phyloP scores from a whole-genome alignment of 2,329 filamentous ascomycete genomes.

The Byssochlamys sp. region DNA sequence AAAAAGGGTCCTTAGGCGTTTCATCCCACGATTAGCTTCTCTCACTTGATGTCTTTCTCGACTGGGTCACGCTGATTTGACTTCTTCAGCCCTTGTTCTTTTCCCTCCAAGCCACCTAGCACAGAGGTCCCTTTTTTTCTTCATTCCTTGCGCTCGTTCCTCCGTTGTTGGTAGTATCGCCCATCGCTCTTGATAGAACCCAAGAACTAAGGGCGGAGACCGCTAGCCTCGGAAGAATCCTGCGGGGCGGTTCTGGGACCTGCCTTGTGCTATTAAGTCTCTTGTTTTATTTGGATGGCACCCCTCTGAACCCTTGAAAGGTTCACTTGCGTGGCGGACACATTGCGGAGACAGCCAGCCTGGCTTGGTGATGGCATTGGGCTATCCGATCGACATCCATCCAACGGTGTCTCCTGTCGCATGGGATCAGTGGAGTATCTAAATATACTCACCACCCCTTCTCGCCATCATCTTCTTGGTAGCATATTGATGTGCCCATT shows the following conservation, averaged over 20 bases:
- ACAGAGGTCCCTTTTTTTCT: background rate
- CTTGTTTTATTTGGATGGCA: background rate
- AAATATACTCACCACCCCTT: background rate
- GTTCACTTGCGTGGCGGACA: background rate
- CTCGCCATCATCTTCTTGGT: background rate
- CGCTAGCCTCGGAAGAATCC: background rate
- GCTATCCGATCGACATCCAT: background rate
- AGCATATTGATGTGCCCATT: constrained; percentile 18
- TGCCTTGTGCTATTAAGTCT: background rate
- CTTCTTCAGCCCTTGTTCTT: background rate
- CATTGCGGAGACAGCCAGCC: background rate
- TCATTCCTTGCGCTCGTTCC: background rate
- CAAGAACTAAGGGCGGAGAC: background rate
- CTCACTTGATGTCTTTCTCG: constrained; percentile 1
- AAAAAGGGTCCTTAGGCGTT: constrained; percentile 18
- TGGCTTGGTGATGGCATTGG: background rate
- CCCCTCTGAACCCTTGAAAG: background rate
- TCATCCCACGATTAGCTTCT: constrained; percentile 25
- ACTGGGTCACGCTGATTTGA: background rate
- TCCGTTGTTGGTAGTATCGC: background rate
- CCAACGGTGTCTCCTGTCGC: background rate
- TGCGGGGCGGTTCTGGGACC: background rate
- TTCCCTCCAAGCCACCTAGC: background rate
- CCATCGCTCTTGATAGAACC: background rate
- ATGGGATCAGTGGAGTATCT: background rate